Conservation (phyloP, 495 filamentous ascomycete species). For the Annulohypoxylon nitens region DNA sequence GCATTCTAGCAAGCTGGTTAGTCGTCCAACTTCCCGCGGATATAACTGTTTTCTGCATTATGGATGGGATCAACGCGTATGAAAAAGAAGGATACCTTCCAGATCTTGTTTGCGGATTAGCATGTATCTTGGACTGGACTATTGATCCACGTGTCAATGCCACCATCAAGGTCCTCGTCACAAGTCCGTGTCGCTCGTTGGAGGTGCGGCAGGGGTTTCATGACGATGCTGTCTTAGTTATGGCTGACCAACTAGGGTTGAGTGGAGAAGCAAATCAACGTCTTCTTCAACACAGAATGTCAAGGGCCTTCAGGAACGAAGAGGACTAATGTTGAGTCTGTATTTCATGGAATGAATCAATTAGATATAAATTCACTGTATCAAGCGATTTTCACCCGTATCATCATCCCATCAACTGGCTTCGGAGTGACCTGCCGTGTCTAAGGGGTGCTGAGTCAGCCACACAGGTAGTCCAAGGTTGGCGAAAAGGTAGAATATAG, state of each 20-base stretch:
- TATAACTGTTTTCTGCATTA: not conserved
- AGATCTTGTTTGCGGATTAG: not conserved
- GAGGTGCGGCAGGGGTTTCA: not conserved
- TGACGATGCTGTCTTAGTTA: not conserved
- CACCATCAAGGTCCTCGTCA: not conserved
- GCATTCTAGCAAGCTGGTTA: not conserved
- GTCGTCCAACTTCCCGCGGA: not conserved
- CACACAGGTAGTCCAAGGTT: not conserved
- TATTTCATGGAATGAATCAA: not conserved
- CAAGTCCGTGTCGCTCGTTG: not conserved
- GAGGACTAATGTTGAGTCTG: not conserved
- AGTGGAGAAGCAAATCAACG: not conserved
- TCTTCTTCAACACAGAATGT: not conserved
- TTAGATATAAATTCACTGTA: not conserved
- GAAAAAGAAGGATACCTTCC: not conserved
- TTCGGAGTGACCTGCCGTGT: conserved; percentile 54
- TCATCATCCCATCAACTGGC: conserved; percentile 53
- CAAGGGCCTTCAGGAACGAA: not conserved
- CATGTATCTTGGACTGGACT: not conserved
- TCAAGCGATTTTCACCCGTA: conserved; percentile 46
- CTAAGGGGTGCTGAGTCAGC: conserved; percentile 28
- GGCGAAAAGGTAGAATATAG: not conserved
- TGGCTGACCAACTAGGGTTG: not conserved
- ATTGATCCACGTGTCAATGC: conserved; percentile 1
- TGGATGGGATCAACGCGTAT: not conserved